Evolutionary conservation across 192 early-diverging fungal species (phyloP), one percentile per base, ranked within the genome.

Genomic region (Spinellus fusiger): DNA sequence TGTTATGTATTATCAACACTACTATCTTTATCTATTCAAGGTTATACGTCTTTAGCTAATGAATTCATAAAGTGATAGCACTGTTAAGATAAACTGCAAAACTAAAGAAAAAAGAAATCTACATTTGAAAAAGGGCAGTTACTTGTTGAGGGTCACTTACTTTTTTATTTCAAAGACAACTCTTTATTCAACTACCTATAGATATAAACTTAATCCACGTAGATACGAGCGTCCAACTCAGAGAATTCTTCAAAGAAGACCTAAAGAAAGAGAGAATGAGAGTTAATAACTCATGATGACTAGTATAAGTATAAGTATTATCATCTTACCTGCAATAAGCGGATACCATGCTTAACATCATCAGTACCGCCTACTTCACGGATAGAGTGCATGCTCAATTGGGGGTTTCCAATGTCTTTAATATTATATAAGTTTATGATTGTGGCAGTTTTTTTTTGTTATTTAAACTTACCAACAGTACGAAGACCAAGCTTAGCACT

Each of bases 341-440:
- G 71, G 66, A 98, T 90, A 28, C 92, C 84, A 70, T 88, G 70
- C 0, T 76, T 78, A 44, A 98, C 89, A 66, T 97, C 97, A 55
- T 95, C 87, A 28, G 84, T 80, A 10, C 95, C 97, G 61, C 87
- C 86, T 12, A 80, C 82, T 74, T 99, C 95, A 50, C 95, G 93
- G 74, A 94, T 88, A 59, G 92, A 94, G 74, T 98, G 97, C 97
- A 98, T 99, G 62, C 88, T 89, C 61, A 96, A 72, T 75, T 98
- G 92, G 27, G 95, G 88, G 64, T 93, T 95, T 49, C 97, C 95
- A 35, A 98, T 87, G 78, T 99, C 94, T 77, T 62, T 12, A 27
- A 49, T 56, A 28, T 22, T 64, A 18, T 2, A 51, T 27, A 9
- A 44, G 51, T 9, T 34, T 12, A 44, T 9, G 35, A 3, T 44